Base-by-base conservation (phyloP, 108 stramenopile species). In the Skeletonema menzelii region DNA sequence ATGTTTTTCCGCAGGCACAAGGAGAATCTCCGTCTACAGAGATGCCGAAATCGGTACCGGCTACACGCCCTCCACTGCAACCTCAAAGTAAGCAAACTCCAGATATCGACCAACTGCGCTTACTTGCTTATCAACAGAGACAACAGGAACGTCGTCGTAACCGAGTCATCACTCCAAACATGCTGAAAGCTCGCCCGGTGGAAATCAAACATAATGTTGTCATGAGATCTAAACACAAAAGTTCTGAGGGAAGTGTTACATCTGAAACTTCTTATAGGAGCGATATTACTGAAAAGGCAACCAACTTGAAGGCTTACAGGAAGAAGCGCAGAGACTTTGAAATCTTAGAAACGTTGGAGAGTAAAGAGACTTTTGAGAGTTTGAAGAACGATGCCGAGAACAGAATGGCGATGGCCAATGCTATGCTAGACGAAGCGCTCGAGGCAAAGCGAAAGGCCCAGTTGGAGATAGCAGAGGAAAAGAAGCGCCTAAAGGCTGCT, bases 191-290 rank as follows among this genome's bases (percentile, higher is more conserved):
- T 27, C 67, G 67, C 37, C 67, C 67, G 0, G 35, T 69, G 12
- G 67, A 69, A 42, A 24, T 15, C 13, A 69, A 69, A 40, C 67
- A 69, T 38, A 69, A 69, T 32, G 56, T 69, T 24, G 58, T 69
- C 26, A 69, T 58, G 67, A 56, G 67, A 24, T 69, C 67, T 1
- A 27, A 32, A 40, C 26, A 34, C 40, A 35, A 69, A 31, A 44
- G 20, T 38, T 40, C 37, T 8, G 27, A 22, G 24, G 56, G 56
- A 38, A 55, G 49, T 30, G 57, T 69, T 15, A 55, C 56, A 8
- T 53, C 49, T 24, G 49, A 53, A 4, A 53, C n/a, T 24, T 22
- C 49, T 53, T n/a, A 24, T 22, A 27, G 13, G 27, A 59, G 56
- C 12, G 67, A 69, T 38, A 27, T 37, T 4, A 69, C 67, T 13